Evolutionary conservation across 148 eudicot genomes (phyloP).

Genomic region (Euryodendron excelsum): DNA sequence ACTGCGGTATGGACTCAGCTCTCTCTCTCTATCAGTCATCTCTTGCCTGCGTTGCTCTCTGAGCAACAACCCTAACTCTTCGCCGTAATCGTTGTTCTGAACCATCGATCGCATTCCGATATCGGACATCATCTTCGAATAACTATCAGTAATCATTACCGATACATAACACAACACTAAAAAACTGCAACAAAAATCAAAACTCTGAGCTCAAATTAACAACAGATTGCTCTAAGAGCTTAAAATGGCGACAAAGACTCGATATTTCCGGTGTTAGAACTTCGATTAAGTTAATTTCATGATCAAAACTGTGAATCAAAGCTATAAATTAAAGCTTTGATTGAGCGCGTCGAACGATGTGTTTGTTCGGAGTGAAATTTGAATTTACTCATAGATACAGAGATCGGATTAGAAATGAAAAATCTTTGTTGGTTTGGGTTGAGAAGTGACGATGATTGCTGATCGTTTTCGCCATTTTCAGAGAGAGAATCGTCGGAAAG

Average conservation of each 20-base stretch:
- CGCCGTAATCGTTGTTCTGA: constrained; percentile 38
- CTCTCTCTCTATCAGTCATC: constrained; percentile 39
- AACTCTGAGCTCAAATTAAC: neutral
- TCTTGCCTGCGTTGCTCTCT: constrained; percentile 39
- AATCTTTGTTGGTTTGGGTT: neutral
- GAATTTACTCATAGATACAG: neutral
- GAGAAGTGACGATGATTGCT: constrained; percentile 2
- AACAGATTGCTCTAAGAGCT: constrained; percentile 11
- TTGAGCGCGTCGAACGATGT: neutral
- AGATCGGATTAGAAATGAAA: neutral
- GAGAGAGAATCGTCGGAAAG: neutral
- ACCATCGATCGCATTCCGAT: constrained; percentile 54
- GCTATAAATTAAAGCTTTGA: neutral
- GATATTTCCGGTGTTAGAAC: constrained; percentile 2
- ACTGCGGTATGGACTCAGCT: constrained; percentile 49
- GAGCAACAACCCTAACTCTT: constrained; percentile 47
- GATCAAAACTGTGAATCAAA: neutral
- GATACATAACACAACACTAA: constrained; percentile 9
- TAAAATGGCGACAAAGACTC: constrained; percentile 10
- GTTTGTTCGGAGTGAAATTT: neutral
- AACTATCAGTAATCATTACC: constrained; percentile 44
- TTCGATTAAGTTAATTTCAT: constrained; percentile 11
- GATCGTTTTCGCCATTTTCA: neutral
- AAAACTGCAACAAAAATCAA: neutral
- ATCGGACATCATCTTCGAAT: constrained; percentile 46